Evolutionary conservation across 306 rosid genomes (phyloP).

Genomic region (Glycine latifolia): DNA sequence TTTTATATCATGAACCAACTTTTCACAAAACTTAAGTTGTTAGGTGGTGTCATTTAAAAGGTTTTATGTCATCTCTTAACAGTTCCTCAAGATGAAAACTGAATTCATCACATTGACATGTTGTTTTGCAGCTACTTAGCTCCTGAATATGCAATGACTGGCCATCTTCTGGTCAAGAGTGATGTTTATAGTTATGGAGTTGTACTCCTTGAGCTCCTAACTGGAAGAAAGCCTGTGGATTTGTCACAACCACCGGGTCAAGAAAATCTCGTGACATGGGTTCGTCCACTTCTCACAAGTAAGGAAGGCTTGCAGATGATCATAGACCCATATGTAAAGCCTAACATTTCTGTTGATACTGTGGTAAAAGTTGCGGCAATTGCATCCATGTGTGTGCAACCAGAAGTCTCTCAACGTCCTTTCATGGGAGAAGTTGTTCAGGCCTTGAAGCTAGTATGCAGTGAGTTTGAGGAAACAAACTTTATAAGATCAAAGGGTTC

Average conservation of each 20-base stretch:
- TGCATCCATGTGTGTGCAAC: slow-evolving; percentile 98
- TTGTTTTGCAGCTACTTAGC: slow-evolving; percentile 83
- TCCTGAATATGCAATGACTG: slow-evolving; percentile 99
- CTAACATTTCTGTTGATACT: slow-evolving; percentile 59
- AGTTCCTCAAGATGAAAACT: slow-evolving; percentile 31
- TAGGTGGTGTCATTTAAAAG: background rate
- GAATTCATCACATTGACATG: slow-evolving; percentile 29
- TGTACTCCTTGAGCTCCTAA: slow-evolving; percentile 91
- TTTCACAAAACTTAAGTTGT: background rate
- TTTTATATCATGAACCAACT: slow-evolving; percentile 26
- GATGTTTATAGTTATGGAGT: slow-evolving; percentile 99
- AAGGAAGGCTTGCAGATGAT: slow-evolving; percentile 74
- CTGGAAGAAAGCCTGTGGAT: slow-evolving; percentile 97
- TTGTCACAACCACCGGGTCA: slow-evolving; percentile 91
- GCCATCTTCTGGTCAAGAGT: slow-evolving; percentile 95
- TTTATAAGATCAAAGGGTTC: slow-evolving; percentile 55
- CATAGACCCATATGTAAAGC: slow-evolving; percentile 72
- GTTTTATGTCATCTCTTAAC: slow-evolving; percentile 11
- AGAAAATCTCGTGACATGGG: slow-evolving; percentile 94
- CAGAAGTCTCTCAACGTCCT: slow-evolving; percentile 92
- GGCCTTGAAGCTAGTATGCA: slow-evolving; percentile 93
- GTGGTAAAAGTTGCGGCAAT: slow-evolving; percentile 91
- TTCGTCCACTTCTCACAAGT: slow-evolving; percentile 85
- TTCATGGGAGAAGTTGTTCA: slow-evolving; percentile 99
- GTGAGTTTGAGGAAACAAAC: slow-evolving; percentile 70